Base-by-base conservation (phyloP, 73 alveolate species). In the Tetrahymena elliotti region DNA sequence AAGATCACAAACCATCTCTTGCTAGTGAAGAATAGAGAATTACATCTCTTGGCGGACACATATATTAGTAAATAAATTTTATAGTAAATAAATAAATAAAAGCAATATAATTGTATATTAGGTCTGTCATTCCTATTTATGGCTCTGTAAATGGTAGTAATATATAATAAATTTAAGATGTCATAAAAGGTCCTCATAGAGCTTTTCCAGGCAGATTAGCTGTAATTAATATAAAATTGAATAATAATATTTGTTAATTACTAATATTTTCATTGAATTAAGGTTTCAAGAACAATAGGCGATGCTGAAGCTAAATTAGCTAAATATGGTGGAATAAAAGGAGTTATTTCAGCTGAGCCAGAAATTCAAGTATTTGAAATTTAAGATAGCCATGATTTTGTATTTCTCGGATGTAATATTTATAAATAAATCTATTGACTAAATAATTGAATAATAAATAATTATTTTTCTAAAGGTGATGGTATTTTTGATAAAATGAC, bases 121-220 rank as follows among this genome's bases (percentile, higher is more conserved):
- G 88, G 10, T 68, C 88, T 11, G 88, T 68, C 1, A 68, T 68
- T 68, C 88, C 88, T 68, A 68, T 68, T 68, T 68, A 68, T 68
- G 88, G 88, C 16, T 68, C 34, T 22, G 88, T 31, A 22, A 68
- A 68, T 31, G 88, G 88, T 4, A 68, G 33, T 18, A 68, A 94
- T 10, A 52, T 84, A 33, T 36, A 94, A 83, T 53, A 94, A 33
- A 93, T 84, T 84, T 92, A 93, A n/a, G 97, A 94, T 54, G 93
- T 53, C 27, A 35, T 33, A n/a, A 40, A 95, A 9, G 98, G 98
- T 6, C 99, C 99, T 22, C 96, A 95, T 40, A 96, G 99, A 95
- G 99, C 98, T 6, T 92, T 97, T 15, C 99, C 99, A 22, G 99
- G 99, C 13, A 96, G 98, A 94, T 95, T 98, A 84, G 97, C 99